Evolutionary conservation across 164 flowering plant genomes (phyloP), one percentile per base, ranked within the genome.

Genomic region (Liquidambar formosana): DNA sequence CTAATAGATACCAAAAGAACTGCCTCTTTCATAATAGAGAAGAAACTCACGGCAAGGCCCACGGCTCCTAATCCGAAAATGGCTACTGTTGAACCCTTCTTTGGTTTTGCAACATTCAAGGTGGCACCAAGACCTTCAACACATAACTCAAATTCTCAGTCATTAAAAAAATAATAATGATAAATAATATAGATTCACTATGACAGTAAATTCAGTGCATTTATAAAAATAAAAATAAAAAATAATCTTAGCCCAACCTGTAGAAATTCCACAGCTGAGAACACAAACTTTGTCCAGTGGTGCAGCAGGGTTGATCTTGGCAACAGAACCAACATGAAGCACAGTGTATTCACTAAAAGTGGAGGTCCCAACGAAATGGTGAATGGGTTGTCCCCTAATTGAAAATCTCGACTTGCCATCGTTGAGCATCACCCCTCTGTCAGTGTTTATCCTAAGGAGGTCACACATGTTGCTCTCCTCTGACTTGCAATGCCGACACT

Each of bases 391-490:
- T 4, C 95, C 92, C 26, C 81, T 82, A 58, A 80, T 79, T 12
- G 88, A 80, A 65, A 89, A 89, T 49, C 94, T 75, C 0, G 90
- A 47, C 53, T 83, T 58, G n/a, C 83, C 83, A 73, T 88, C 95
- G 44, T 66, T 69, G 1, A 89, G 66, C 94, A 89, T 88, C 19
- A 86, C 89, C 0, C 88, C 88, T 5, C 89, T 63, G 27, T 86
- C 94, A 0, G 90, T 84, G 76, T 84, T 85, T 59, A 86, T 85
- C 79, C 92, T 78, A 0, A 86, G 85, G 12, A 86, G 88, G 38
- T 81, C 85, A 66, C 94, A 88, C 89, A 89, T 79, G 75, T 89
- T 89, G 75, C 89, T 89, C 58, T 89, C 89, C 65, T 82, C 86
- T 5, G 89, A 89, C 27, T 84, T 85, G 57, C 90, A 86, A 48